Evolutionary conservation across 2,329 filamentous ascomycete species (phyloP).

Genomic region (Plenodomus biglobosus): DNA sequence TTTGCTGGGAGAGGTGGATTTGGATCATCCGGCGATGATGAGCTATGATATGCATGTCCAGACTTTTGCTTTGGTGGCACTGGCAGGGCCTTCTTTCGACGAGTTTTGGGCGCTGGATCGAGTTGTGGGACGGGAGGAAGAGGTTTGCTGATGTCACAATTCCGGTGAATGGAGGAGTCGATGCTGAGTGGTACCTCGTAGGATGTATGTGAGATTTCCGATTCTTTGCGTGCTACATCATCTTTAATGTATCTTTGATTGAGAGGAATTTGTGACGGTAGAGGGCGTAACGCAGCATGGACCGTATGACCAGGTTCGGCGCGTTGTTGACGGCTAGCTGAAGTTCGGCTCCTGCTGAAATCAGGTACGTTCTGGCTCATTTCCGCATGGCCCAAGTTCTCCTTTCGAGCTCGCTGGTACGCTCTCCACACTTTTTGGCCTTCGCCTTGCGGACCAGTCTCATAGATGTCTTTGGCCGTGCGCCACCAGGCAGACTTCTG

Average conservation of each 20-base stretch:
- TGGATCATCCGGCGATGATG: neutral
- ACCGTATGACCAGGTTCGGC: neutral
- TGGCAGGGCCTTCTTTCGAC: neutral
- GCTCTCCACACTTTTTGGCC: slow-evolving; percentile 25
- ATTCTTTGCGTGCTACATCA: slow-evolving; percentile 1
- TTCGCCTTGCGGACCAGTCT: slow-evolving; percentile 29
- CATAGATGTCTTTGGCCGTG: slow-evolving; percentile 23
- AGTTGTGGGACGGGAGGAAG: slow-evolving; percentile 15
- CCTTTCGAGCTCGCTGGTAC: slow-evolving; percentile 13
- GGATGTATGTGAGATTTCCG: slow-evolving; percentile 9
- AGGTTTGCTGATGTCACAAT: slow-evolving; percentile 13
- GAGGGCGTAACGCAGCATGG: slow-evolving; percentile 2
- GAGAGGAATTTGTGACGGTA: neutral
- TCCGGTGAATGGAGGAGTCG: neutral
- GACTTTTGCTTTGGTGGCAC: neutral
- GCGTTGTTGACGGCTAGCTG: neutral
- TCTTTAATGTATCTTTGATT: neutral
- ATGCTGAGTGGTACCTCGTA: slow-evolving; percentile 14
- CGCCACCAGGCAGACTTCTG: slow-evolving; percentile 1
- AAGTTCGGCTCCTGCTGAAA: neutral
- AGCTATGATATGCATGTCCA: neutral
- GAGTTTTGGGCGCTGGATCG: slow-evolving; percentile 1
- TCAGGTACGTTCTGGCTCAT: neutral
- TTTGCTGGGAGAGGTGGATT: neutral
- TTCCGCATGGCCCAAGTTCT: slow-evolving; percentile 1